Evolutionary conservation across 176 grass and related monocot genomes (phyloP), one percentile per base, ranked within the genome.

Genomic region (Zoysia japonica): DNA sequence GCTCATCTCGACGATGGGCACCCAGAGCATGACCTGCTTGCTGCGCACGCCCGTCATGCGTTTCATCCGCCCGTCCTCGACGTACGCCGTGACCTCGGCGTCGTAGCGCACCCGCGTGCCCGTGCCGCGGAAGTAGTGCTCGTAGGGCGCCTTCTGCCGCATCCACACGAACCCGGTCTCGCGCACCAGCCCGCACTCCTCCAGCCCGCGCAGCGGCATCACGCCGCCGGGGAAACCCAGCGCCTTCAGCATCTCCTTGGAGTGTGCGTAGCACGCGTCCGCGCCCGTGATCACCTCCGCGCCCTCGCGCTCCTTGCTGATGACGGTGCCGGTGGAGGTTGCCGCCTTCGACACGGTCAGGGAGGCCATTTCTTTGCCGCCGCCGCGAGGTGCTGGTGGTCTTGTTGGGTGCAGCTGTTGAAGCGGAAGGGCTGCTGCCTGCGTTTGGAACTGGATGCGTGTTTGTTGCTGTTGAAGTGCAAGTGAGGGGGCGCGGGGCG

Each of bases 101-200:
- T 95, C 92, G 81, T 92, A 98, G 8, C 85, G 76, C 49, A 92
- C 92, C 51, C 85, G 81, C 2, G 89, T 94, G 71, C 78, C 85
- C 9, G 88, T 88, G 67, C 84, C 84, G 0, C 65, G 65, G 82
- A 95, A 99, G 88, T 91, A 82, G 86, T 99, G 96, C 75, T 95
- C 96, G 79, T 93, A 93, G 6, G 92, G 86, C 0, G 49, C 82
- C 47, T 82, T 81, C 86, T 95, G 96, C 71, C 87, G 83, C 92
- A 99, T 95, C 96, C 96, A 99, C 63, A 99, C 92, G 49, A 77
- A 99, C 8, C 96, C 96, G 12, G 92, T 96, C 73, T 89, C 92
- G 28, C 82, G 76, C 68, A 99, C 96, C 78, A 87, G 82, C 19
- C 92, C 96, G 64, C 88, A 90, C 82, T 99, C 96, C 2, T 95